Evolutionary conservation across 768 basidiomycete species (phyloP).

Genomic region (Phlebiopsis gigantea): DNA sequence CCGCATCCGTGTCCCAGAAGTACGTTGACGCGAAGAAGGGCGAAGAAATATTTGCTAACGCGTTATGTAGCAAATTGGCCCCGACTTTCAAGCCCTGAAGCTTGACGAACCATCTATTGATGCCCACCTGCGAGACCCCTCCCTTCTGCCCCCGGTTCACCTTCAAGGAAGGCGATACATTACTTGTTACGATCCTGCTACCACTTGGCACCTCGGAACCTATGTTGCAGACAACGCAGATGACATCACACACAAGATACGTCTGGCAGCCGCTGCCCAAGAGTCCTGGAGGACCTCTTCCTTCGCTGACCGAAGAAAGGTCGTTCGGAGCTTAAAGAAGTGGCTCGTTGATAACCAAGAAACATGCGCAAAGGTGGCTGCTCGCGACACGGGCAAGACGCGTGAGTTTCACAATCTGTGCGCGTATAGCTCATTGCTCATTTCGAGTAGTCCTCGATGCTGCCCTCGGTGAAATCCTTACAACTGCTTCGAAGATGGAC

Average conservation of each 20-base stretch:
- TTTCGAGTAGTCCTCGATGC: constrained; percentile 76
- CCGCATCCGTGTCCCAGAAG: constrained; percentile 49
- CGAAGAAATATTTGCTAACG: background rate
- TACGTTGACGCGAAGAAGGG: constrained; percentile 28
- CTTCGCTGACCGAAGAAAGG: constrained; percentile 74
- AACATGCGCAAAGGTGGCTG: constrained; percentile 78
- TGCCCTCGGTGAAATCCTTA: constrained; percentile 88
- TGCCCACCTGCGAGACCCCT: constrained; percentile 55
- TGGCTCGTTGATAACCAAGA: constrained; percentile 95
- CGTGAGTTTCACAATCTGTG: constrained; percentile 39
- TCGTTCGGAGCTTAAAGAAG: constrained; percentile 81
- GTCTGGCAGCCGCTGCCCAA: constrained; percentile 60
- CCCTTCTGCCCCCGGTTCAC: constrained; percentile 45
- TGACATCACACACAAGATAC: constrained; percentile 74
- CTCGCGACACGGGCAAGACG: constrained; percentile 95
- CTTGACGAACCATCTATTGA: constrained; percentile 57
- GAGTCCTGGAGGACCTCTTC: constrained; percentile 66
- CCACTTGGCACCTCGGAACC: constrained; percentile 75
- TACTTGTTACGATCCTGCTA: constrained; percentile 91
- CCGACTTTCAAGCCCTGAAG: constrained; percentile 47
- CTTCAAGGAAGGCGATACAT: constrained; percentile 59
- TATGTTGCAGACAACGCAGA: constrained; percentile 65
- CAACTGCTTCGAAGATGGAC: constrained; percentile 92
- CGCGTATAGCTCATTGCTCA: background rate
- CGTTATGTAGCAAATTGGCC: constrained; percentile 27